Evolutionary conservation across 2,329 filamentous ascomycete species (phyloP).

Genomic region (Trichoderma sp.): DNA sequence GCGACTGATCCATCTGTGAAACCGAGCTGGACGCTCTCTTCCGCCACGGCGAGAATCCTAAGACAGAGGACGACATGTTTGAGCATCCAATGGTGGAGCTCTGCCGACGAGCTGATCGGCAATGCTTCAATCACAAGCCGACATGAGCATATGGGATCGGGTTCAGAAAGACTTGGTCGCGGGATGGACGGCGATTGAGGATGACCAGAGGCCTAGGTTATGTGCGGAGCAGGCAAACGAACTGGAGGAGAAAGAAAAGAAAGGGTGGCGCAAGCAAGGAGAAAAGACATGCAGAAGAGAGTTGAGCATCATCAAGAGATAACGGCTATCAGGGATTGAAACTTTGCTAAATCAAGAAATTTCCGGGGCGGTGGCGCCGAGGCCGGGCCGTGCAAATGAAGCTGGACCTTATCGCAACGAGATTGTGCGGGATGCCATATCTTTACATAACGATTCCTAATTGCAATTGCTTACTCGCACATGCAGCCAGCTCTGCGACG

Average conservation of each 20-base stretch:
- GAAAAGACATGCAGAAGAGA: neutral
- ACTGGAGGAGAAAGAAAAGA: neutral
- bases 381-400: slow-evolving; percentile 6
- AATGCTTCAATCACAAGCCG: slow-evolving; percentile 25
- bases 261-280: slow-evolving; percentile 11
- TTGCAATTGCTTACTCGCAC: neutral
- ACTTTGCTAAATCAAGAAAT: slow-evolving; percentile 20
- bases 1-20: slow-evolving; percentile 30
- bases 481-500: neutral
- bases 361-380: slow-evolving; percentile 20
- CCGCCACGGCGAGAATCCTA: slow-evolving; percentile 50
- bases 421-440: neutral
- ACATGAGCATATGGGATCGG: slow-evolving; percentile 22
- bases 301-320: slow-evolving; percentile 7
- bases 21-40: slow-evolving; percentile 41
- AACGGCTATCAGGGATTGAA: slow-evolving; percentile 13
- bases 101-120: slow-evolving; percentile 17
- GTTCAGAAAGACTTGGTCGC: neutral
- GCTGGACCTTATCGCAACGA: neutral
- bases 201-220: neutral
- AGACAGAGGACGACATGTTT: slow-evolving; percentile 46
- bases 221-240: neutral
- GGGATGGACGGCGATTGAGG: neutral
- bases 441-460: neutral
- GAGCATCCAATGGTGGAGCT: slow-evolving; percentile 14